These are phyloP conservation scores for Athelia sp. DNA, from an alignment of 1,284 basidiomycete genomes.

Conservation along the genomic window DNA sequence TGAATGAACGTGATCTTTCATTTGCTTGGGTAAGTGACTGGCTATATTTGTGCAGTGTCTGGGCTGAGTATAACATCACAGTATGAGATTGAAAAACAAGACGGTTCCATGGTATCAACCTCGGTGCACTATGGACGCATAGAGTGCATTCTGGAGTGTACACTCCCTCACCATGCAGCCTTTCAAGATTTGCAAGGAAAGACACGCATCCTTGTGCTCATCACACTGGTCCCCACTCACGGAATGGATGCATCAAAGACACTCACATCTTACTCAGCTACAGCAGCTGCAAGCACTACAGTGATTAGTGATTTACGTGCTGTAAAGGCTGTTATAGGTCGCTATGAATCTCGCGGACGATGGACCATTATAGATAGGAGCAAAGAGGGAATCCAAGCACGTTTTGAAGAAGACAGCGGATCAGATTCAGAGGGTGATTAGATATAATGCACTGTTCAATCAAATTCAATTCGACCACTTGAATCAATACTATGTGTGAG, in stretches of 20 bases:
- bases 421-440: not conserved
- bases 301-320: conserved; percentile 5
- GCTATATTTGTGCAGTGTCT: not conserved
- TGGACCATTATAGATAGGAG: conserved; percentile 6
- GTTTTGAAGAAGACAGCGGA: not conserved
- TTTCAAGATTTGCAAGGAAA: not conserved
- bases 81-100: not conserved
- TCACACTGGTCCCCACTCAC: conserved; percentile 3
- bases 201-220: conserved; percentile 1
- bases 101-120: too few species aligned
- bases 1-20: not conserved
- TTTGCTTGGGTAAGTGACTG: not conserved
- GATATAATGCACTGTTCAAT: too few species aligned
- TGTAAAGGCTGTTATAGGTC: conserved; percentile 5
- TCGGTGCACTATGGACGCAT: conserved; percentile 8
- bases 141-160: conserved; percentile 4
- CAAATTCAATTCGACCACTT: too few species aligned
- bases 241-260: not conserved
- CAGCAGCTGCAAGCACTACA: not conserved
- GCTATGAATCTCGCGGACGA: not conserved
- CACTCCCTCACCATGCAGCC: not conserved
- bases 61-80: not conserved
- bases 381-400: not conserved
- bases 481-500: too few species aligned
- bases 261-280: not conserved